Evolutionary conservation across 495 filamentous ascomycete genomes (phyloP), one percentile per base, ranked within the genome.

Genomic region (Annulohypoxylon nitens): DNA sequence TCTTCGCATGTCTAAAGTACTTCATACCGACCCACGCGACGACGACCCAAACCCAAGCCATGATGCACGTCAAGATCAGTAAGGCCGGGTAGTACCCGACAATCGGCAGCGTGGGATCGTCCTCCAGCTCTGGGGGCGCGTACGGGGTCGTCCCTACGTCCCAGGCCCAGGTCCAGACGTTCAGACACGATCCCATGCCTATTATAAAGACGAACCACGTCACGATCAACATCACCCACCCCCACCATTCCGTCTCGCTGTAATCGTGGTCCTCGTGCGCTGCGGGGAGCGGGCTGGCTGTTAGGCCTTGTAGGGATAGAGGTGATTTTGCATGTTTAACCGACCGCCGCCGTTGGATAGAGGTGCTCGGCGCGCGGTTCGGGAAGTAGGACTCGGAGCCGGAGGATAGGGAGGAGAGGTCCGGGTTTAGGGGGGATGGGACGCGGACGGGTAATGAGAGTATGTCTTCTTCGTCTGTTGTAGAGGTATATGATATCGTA

Each of bases 81-180:
- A 99, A 79, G 23, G 96, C 93, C 34, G 96, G 96, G 82, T 99
- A 99, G 78, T 99, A 99, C 0, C 96, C 96, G 5, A 96, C 92
- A 75, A 99, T 97, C 11, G 96, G 96, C 67, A 98, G 81, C 0
- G 94, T 97, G 2, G 92, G 90, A 83, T 98, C 94, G 82, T 97
- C 93, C 78, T 97, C 93, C 47, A 97, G 84, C 79, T 97, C 95
- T 5, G 94, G 93, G 39, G 96, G 95, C 61, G 94, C 95, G 78
- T 97, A 95, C 0, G 94, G 94, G 16, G 93, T 97, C 78, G 94
- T 93, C n/a, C 94, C 95, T 6, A 98, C 95, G 83, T 98, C 96
- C 96, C 96, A 98, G 0, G 96, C 95, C 96, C 96, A 99, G 79
- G 90, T 96, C 96, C 96, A 99, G n/a, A 98, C 90, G n/a, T 91